Percentiles rank a stretch among this genome's conserved stretches.
phyloP scores from a whole-genome alignment of 495 filamentous ascomycete genomes.

The Delitschia confertaspora region DNA sequence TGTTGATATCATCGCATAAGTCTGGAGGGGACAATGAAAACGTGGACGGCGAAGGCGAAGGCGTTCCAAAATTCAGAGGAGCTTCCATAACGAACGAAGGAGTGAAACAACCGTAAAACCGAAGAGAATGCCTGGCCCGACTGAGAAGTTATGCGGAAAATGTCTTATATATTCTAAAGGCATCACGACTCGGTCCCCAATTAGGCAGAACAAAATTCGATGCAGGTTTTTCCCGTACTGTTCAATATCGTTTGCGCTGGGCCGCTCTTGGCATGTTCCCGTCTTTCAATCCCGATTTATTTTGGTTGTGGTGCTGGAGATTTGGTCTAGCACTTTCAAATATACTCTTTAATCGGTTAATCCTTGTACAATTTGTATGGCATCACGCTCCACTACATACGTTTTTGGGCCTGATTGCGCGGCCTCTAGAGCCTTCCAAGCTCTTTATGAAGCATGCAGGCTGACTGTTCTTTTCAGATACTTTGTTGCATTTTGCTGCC shows the following conservation, averaged over 20 bases:
- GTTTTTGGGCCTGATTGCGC: constrained; percentile 15
- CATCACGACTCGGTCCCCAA: constrained; percentile 12
- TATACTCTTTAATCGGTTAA: constrained; percentile 24
- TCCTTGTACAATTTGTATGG: constrained; percentile 24
- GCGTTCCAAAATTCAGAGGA: constrained; percentile 10
- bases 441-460: constrained; percentile 15
- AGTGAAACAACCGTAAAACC: constrained; percentile 10
- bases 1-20: constrained; percentile 18
- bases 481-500: constrained; percentile 5
- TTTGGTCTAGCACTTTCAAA: constrained; percentile 24
- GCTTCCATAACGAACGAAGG: constrained; percentile 15
- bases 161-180: constrained; percentile 26
- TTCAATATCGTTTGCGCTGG: constrained; percentile 26
- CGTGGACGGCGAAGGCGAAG: constrained; percentile 20
- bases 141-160: constrained; percentile 21
- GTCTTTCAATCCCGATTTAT: constrained; percentile 26
- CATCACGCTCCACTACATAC: constrained; percentile 19
- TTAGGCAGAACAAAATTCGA: constrained; percentile 26
- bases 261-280: constrained; percentile 25
- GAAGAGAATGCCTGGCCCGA: constrained; percentile 1
- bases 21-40: constrained; percentile 20
- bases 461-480: constrained; percentile 17
- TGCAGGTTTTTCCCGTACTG: constrained; percentile 26
- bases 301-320: constrained; percentile 16
- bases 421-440: constrained; percentile 19